Conservation (phyloP, 371 early-diverging fungal species). For the Zychaea mexicana region DNA sequence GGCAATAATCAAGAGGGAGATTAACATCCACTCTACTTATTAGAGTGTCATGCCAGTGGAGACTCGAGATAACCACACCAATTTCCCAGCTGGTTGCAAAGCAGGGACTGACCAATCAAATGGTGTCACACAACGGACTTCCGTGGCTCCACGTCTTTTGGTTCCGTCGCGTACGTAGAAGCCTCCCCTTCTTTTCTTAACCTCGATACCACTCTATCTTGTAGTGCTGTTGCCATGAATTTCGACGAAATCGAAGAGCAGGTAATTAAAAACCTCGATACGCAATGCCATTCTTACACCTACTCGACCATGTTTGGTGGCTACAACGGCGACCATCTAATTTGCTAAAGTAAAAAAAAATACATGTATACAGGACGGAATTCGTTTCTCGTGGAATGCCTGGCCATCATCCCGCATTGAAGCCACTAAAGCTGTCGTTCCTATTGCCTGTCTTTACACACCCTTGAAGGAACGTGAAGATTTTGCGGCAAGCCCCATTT, state of each 20-base stretch:
- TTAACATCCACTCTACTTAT: too few relatives aligned
- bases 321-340: not conserved
- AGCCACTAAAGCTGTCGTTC: slow-evolving; percentile 95
- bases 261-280: slow-evolving; percentile 21
- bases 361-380: slow-evolving; percentile 66
- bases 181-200: not conserved
- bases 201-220: not conserved
- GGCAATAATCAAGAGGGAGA: too few relatives aligned
- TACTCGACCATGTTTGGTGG: not conserved
- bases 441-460: slow-evolving; percentile 96
- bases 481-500: slow-evolving; percentile 70
- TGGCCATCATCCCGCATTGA: slow-evolving; percentile 95
- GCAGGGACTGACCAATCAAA: not conserved
- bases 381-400: slow-evolving; percentile 99
- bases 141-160: not conserved
- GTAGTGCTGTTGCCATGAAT: slow-evolving; percentile 57
- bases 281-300: not conserved
- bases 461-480: slow-evolving; percentile 95
- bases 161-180: not conserved
- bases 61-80: too few relatives aligned
- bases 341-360: not conserved
- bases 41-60: too few relatives aligned
- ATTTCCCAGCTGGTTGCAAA: too few relatives aligned
- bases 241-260: slow-evolving; percentile 90
- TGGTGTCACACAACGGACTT: not conserved